Percentiles rank a stretch among this genome's conserved stretches.
phyloP scores from a whole-genome alignment of 1,284 basidiomycete species.

The Ceratobasidium sp. region DNA sequence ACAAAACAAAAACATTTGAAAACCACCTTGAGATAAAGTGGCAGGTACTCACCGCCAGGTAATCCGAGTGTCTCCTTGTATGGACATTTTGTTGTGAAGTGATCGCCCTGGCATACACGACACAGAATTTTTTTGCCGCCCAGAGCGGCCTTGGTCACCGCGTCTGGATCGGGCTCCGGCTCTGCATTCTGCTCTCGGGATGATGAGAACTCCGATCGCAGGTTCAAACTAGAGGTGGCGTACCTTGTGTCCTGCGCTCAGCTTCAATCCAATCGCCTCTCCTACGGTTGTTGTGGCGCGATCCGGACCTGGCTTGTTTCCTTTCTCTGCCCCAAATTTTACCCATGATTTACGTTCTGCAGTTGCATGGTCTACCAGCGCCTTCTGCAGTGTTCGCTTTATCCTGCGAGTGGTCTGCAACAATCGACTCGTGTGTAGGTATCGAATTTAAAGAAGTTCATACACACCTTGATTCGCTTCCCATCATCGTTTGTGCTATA shows the following conservation, averaged over 20 bases:
- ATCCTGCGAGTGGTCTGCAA: constrained; percentile 85
- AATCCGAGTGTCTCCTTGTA: constrained; percentile 91
- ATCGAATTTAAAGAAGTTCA: neutral
- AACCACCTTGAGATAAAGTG: neutral
- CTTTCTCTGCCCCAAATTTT: constrained; percentile 95
- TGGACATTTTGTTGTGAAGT: constrained; percentile 98
- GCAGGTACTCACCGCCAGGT: constrained; percentile 68
- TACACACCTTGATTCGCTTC: constrained; percentile 89
- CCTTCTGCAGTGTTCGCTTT: constrained; percentile 89
- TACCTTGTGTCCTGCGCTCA: constrained; percentile 86
- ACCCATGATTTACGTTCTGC: constrained; percentile 94
- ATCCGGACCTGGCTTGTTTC: constrained; percentile 90
- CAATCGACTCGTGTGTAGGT: neutral
- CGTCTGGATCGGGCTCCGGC: constrained; percentile 77
- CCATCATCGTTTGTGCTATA: constrained; percentile 91
- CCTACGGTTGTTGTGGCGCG: constrained; percentile 95
- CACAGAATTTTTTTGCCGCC: constrained; percentile 88
- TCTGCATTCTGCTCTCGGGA: constrained; percentile 61
- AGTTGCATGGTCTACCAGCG: constrained; percentile 92
- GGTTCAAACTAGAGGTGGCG: constrained; percentile 50
- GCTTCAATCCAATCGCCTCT: constrained; percentile 88
- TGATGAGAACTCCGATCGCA: neutral
- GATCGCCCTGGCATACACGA: constrained; percentile 95
- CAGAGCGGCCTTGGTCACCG: constrained; percentile 77
- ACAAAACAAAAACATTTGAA: neutral